Base-by-base conservation (phyloP, 306 rosid genomes). In the Lathyrus sativus region DNA sequence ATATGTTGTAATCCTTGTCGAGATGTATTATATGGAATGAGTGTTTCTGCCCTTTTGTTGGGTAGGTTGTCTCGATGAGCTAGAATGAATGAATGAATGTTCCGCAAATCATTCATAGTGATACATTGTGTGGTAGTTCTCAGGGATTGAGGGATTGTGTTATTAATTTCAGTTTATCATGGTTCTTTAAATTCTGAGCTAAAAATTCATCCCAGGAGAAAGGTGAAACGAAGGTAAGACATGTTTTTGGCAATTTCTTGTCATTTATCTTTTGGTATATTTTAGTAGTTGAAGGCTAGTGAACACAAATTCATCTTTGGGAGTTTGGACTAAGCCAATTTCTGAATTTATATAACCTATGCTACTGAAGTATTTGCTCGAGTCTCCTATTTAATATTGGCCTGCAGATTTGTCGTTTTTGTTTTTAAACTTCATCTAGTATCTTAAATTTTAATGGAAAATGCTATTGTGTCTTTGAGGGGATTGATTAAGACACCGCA, bases 11-110 rank as follows among this genome's bases (percentile, higher is more conserved):
- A 48, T 48, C 11, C 53, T 6, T 15, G 11, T 48, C 11, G 13
- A n/a, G 6, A 67, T 75, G 26, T 74, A 42, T 15, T 70, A 63
- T 14, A 46, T 4, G 39, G 61, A 38, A 41, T 41, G 11, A 63
- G 62, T 9, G 9, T 61, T 70, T 63, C 45, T 42, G 31, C 41
- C 38, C 28, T 24, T 19, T 65, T 63, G 57, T 31, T 38, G 4
- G 12, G 31, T 44, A 24, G 28, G 37, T 18, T n/a, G 6, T 74
- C 33, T 57, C 59, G 50, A 64, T 56, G 19, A 57, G 14, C 48
- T 48, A 50, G 78, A 19, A 60, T 24, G 4, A 26, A 49, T 4
- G 24, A 28, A 7, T 18, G 49, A 53, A 17, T 49, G 26, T 49
- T 57, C 46, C 17, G 38, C 74, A 3, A 42, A 17, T 17, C 67